A percentile compares a stretch with the other conserved stretches of the same genome.
Evolutionary conservation across 192 early-diverging fungal genomes (phyloP).

Genomic region (Backusella parvicylindrica): DNA sequence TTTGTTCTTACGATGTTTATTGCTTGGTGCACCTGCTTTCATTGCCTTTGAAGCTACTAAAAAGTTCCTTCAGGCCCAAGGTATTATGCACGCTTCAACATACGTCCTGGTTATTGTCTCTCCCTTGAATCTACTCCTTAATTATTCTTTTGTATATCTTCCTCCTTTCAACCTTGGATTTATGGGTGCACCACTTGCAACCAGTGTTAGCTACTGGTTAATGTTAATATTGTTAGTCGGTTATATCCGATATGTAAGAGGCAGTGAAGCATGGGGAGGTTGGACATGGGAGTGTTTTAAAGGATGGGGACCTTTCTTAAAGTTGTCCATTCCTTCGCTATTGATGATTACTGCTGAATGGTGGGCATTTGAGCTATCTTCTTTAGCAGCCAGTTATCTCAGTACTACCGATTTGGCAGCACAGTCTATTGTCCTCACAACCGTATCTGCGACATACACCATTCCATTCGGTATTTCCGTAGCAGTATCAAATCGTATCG

Average conservation of each 20-base stretch:
- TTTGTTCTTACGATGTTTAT: constrained; percentile 55
- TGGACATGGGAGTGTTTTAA: constrained; percentile 71
- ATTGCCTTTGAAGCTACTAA: constrained; percentile 82
- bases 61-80: constrained; percentile 85
- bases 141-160: constrained; percentile 81
- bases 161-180: constrained; percentile 63
- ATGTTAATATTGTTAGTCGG: constrained; percentile 59
- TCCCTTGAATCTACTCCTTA: constrained; percentile 73
- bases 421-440: constrained; percentile 79
- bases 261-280: constrained; percentile 82
- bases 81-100: constrained; percentile 83
- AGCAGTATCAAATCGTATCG: constrained; percentile 78
- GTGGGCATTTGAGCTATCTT: constrained; percentile 68
- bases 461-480: constrained; percentile 81
- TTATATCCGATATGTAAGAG: constrained; percentile 64
- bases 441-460: constrained; percentile 66
- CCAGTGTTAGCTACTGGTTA: constrained; percentile 70
- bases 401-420: constrained; percentile 74
- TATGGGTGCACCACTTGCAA: constrained; percentile 82
- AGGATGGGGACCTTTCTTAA: constrained; percentile 53
- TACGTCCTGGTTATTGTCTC: constrained; percentile 63
- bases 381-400: constrained; percentile 68
- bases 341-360: constrained; percentile 80
- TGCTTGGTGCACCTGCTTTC: constrained; percentile 72
- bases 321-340: constrained; percentile 75